phyloP scores from a whole-genome alignment of 2,329 filamentous ascomycete species.

The Incumbomyces lentus region DNA sequence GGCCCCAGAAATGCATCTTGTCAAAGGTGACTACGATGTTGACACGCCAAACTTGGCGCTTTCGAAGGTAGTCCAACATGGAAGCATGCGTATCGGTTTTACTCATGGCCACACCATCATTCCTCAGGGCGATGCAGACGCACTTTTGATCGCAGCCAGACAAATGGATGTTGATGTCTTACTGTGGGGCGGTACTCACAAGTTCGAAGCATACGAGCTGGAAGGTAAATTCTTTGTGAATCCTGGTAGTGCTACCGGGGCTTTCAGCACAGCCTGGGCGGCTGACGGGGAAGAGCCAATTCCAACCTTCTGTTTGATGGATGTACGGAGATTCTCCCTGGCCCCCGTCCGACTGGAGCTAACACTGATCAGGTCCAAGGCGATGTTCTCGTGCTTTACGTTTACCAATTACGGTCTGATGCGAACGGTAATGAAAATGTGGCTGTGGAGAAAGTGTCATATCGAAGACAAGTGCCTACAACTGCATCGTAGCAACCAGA shows the following conservation, averaged over 20 bases:
- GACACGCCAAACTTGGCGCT: conserved; percentile 55
- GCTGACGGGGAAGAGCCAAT: conserved; percentile 55
- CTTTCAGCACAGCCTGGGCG: conserved; percentile 52
- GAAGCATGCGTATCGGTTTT: conserved; percentile 57
- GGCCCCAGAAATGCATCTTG: conserved; percentile 60
- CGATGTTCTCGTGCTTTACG: conserved; percentile 88
- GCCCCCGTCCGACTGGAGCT: neutral
- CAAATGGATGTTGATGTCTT: conserved; percentile 64
- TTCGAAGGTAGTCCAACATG: conserved; percentile 61
- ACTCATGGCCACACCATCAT: conserved; percentile 64
- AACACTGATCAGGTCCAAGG: conserved; percentile 63
- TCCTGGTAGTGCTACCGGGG: conserved; percentile 57
- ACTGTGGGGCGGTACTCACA: conserved; percentile 59
- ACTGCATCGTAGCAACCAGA: conserved; percentile 26
- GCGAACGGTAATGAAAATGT: conserved; percentile 68
- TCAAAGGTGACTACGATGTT: conserved; percentile 60
- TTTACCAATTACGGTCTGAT: conserved; percentile 76
- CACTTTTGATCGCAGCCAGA: conserved; percentile 54
- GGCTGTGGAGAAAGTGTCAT: conserved; percentile 76
- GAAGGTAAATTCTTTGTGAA: conserved; percentile 64
- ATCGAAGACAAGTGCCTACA: conserved; percentile 62
- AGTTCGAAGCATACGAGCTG: conserved; percentile 62
- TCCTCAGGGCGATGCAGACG: conserved; percentile 57
- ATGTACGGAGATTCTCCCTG: conserved; percentile 53
- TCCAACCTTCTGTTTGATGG: conserved; percentile 95